Evolutionary conservation across 805 yeast species (phyloP).

Genomic region (Yamadazyma paraphyllophila): DNA sequence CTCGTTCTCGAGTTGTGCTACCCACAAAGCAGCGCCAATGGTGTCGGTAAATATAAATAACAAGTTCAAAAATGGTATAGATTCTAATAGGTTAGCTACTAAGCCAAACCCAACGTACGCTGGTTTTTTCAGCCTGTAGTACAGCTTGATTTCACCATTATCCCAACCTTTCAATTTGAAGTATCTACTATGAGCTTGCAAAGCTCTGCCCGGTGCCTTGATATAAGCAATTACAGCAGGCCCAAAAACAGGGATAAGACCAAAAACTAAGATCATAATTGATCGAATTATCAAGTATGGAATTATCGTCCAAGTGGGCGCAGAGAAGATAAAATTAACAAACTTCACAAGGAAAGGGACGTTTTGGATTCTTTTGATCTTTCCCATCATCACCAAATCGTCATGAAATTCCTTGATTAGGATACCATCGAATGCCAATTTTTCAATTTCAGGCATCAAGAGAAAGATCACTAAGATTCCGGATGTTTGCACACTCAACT

Average conservation of each 20-base stretch:
- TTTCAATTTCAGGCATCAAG: constrained; percentile 49
- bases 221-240: constrained; percentile 50
- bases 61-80: constrained; percentile 52
- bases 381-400: constrained; percentile 41
- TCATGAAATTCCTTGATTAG: constrained; percentile 45
- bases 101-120: constrained; percentile 54
- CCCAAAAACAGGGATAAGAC: constrained; percentile 57
- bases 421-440: constrained; percentile 47
- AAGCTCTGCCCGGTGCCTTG: constrained; percentile 55
- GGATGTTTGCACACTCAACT: constrained; percentile 42
- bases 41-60: constrained; percentile 58
- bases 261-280: constrained; percentile 34
- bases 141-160: constrained; percentile 36
- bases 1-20: constrained; percentile 32
- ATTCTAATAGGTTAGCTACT: constrained; percentile 49
- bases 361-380: constrained; percentile 28
- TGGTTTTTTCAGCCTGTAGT: constrained; percentile 36
- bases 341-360: constrained; percentile 31
- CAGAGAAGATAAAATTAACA: constrained; percentile 24
- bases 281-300: constrained; percentile 42
- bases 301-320: constrained; percentile 38
- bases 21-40: constrained; percentile 68
- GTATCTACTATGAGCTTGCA: constrained; percentile 52
- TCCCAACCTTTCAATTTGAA: constrained; percentile 54
- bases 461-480: constrained; percentile 39